Conservation (phyloP, 768 basidiomycete genomes). For the Coprinellus micaceus region DNA sequence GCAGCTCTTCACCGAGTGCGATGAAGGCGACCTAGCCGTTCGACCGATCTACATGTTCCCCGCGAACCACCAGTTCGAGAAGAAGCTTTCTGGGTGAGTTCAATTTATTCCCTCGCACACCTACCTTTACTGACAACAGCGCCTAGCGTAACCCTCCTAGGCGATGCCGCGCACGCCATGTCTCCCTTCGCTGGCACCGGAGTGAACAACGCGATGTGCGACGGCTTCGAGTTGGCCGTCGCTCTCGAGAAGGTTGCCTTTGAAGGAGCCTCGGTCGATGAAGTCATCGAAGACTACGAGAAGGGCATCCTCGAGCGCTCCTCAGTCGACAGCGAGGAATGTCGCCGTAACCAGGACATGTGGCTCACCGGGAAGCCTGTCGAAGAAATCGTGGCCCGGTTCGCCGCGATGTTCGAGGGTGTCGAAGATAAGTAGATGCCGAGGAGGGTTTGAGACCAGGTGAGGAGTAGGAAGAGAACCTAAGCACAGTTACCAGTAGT, state of each 20-base stretch:
- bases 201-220: constrained; percentile 21
- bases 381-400: not conserved
- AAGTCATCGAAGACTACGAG: constrained; percentile 1
- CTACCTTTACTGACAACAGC: not conserved
- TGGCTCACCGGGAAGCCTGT: not conserved
- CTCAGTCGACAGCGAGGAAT: not conserved
- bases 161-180: constrained; percentile 26
- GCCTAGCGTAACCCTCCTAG: constrained; percentile 17
- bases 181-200: constrained; percentile 23
- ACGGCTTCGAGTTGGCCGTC: constrained; percentile 17
- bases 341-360: not conserved
- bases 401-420: not conserved
- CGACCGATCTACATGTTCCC: constrained; percentile 13
- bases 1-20: constrained; percentile 1
- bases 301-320: constrained; percentile 3
- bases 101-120: not conserved
- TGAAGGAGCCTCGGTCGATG: not conserved
- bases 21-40: constrained; percentile 6
- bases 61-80: not conserved
- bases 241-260: constrained; percentile 3
- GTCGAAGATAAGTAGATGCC: too few species aligned
- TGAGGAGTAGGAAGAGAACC: too few species aligned
- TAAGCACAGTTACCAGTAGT: too few species aligned
- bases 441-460: too few species aligned
- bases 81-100: not conserved